Evolutionary conservation across 2,329 filamentous ascomycete species (phyloP).

Genomic region (Sclerotinia subarctica): DNA sequence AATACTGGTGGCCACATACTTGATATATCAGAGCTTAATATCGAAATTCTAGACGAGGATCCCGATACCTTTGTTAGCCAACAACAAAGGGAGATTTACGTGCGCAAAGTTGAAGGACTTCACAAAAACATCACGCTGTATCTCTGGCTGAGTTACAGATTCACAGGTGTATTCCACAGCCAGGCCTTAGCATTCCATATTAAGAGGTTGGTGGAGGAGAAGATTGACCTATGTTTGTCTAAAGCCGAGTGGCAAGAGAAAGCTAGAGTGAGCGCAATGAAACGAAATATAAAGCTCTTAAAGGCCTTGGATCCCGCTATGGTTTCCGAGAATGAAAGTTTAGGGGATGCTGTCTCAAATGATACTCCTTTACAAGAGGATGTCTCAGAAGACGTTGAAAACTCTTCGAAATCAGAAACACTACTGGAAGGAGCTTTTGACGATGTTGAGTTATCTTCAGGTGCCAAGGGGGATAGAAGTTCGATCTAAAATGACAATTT

Average conservation of each 20-base stretch:
- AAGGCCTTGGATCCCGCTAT: background rate
- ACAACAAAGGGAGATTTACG: slow-evolving; percentile 45
- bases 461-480: background rate
- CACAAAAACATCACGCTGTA: slow-evolving; percentile 84
- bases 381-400: background rate
- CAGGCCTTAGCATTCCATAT: slow-evolving; percentile 74
- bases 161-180: slow-evolving; percentile 73
- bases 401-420: background rate
- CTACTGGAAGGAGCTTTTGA: background rate
- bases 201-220: slow-evolving; percentile 72
- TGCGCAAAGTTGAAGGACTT: slow-evolving; percentile 69
- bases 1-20: slow-evolving; percentile 73
- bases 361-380: background rate
- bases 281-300: background rate
- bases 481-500: background rate
- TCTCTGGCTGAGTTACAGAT: slow-evolving; percentile 90
- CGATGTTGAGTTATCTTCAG: background rate
- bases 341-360: background rate
- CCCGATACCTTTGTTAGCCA: background rate
- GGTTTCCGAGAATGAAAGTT: background rate
- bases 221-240: slow-evolving; percentile 49
- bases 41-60: slow-evolving; percentile 62
- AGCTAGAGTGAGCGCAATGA: background rate
- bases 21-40: slow-evolving; percentile 65
- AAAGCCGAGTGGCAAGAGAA: slow-evolving; percentile 15